These are phyloP conservation scores for Starmerella geochares DNA, from an alignment of 805 yeast species.

Conservation along the genomic window DNA sequence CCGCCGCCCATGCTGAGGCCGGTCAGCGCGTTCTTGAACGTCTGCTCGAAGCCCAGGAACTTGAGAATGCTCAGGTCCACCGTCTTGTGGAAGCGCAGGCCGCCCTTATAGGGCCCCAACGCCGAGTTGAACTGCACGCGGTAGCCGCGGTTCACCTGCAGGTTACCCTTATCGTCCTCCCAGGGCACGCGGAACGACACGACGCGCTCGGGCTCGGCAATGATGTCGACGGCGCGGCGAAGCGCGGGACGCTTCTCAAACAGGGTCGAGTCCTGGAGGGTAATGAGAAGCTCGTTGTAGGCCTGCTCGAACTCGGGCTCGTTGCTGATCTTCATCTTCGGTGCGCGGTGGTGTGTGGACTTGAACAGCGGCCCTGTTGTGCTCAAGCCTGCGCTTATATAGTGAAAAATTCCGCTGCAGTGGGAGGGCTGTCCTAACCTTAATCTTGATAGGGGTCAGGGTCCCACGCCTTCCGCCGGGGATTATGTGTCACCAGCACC, in stretches of 20 bases:
- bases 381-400: not conserved
- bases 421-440: not conserved
- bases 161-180: conserved; percentile 90
- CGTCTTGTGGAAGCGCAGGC: conserved; percentile 94
- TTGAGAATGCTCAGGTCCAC: conserved; percentile 91
- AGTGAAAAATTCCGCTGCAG: conserved; percentile 7
- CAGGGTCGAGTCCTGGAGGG: conserved; percentile 82
- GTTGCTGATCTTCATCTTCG: conserved; percentile 52
- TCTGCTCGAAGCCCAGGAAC: conserved; percentile 96
- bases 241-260: conserved; percentile 84
- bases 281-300: conserved; percentile 79
- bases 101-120: conserved; percentile 98
- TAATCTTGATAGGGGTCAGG: conserved; percentile 7
- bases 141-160: conserved; percentile 94
- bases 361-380: not conserved
- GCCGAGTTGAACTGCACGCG: conserved; percentile 98
- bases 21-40: conserved; percentile 95
- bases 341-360: no score
- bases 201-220: conserved; percentile 90
- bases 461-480: not conserved
- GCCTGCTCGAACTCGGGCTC: conserved; percentile 99
- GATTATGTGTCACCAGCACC: not conserved
- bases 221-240: conserved; percentile 76
- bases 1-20: conserved; percentile 99
- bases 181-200: conserved; percentile 95